These are phyloP conservation scores for Penicillium waksmanii DNA, from an alignment of 495 filamentous ascomycete genomes.

Conservation along the genomic window DNA sequence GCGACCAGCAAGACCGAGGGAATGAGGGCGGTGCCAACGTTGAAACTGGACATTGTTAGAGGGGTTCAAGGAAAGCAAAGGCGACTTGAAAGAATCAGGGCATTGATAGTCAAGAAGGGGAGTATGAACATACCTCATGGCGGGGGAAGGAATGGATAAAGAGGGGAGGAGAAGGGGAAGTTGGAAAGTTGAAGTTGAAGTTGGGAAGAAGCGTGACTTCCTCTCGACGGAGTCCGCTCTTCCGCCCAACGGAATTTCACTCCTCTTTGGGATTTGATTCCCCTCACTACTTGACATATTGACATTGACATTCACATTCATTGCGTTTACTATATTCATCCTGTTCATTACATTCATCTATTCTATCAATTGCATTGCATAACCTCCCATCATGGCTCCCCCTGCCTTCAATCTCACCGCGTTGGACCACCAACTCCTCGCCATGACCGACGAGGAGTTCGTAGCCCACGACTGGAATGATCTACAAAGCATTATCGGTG, in stretches of 20 bases:
- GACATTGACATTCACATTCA: not conserved
- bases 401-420: constrained; percentile 63
- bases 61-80: not conserved
- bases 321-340: not conserved
- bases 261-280: constrained; percentile 49
- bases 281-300: constrained; percentile 25
- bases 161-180: constrained; percentile 3
- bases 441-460: constrained; percentile 73
- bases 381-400: not conserved
- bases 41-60: constrained; percentile 37
- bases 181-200: not conserved
- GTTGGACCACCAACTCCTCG: constrained; percentile 64
- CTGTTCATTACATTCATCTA: not conserved
- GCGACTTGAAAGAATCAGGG: not conserved
- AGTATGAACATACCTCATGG: constrained; percentile 38
- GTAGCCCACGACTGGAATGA: constrained; percentile 69
- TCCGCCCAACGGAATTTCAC: constrained; percentile 34
- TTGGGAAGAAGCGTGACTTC: not conserved
- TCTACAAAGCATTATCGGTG: constrained; percentile 69
- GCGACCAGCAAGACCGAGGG: constrained; percentile 81
- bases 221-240: constrained; percentile 5
- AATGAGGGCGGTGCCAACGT: constrained; percentile 78
- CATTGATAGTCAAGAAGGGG: not conserved
- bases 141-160: constrained; percentile 22
- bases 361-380: not conserved